A percentile compares a stretch with the other conserved stretches of the same genome.
Evolutionary conservation across 2,329 filamentous ascomycete genomes (phyloP).

Genomic region (Aspergillus brasiliensis): DNA sequence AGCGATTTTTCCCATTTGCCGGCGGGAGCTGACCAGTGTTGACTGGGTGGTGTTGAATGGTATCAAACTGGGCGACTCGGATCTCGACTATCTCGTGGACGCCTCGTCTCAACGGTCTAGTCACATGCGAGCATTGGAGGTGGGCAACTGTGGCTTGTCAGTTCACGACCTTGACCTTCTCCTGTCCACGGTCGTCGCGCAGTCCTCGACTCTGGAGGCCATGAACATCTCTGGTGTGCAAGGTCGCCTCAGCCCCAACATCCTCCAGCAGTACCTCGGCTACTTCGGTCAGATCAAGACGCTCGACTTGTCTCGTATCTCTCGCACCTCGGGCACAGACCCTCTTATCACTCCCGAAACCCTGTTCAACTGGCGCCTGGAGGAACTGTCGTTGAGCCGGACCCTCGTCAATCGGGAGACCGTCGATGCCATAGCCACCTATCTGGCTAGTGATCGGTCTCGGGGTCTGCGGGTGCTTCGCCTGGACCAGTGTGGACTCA

Average conservation of each 20-base stretch:
- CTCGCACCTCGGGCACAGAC: constrained; percentile 63
- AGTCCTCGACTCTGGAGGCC: constrained; percentile 67
- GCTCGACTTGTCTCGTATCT: constrained; percentile 66
- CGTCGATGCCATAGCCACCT: constrained; percentile 66
- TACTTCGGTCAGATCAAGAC: constrained; percentile 68
- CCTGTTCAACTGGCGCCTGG: constrained; percentile 66
- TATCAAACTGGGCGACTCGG: constrained; percentile 69
- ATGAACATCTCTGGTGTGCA: constrained; percentile 69
- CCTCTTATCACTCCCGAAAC: constrained; percentile 68
- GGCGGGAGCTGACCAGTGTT: constrained; percentile 67
- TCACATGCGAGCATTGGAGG: constrained; percentile 67
- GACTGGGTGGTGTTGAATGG: constrained; percentile 71
- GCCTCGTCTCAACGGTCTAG: constrained; percentile 67
- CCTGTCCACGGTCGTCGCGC: constrained; percentile 64
- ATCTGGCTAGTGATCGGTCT: constrained; percentile 64
- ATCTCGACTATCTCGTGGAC: constrained; percentile 67
- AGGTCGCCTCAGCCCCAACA: constrained; percentile 63
- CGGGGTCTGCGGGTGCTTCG: constrained; percentile 62
- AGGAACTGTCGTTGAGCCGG: constrained; percentile 66
- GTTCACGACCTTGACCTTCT: constrained; percentile 58
- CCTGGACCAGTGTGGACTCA: constrained; percentile 68
- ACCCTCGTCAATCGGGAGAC: constrained; percentile 64
- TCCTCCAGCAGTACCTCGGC: constrained; percentile 67
- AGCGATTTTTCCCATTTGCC: constrained; percentile 68
- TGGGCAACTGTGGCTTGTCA: constrained; percentile 62